Conservation (phyloP, 768 basidiomycete species). For the Coprinellus micaceus region DNA sequence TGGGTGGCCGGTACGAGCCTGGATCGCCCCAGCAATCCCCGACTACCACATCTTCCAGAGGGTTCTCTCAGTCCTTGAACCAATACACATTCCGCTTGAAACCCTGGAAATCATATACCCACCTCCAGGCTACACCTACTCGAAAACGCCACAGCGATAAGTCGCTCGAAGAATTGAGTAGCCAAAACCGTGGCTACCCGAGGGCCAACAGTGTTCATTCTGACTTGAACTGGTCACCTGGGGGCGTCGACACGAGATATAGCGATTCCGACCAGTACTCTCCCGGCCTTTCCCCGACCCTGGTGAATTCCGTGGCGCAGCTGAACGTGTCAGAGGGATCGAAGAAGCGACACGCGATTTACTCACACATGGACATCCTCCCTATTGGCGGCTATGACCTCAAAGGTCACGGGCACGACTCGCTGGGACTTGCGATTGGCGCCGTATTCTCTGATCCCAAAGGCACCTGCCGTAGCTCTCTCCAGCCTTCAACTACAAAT, state of each 20-base stretch:
- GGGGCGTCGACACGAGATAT: too few species aligned
- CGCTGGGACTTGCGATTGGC: neutral
- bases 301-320: neutral
- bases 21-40: neutral
- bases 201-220: too few species aligned
- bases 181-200: too few species aligned
- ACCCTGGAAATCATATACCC: constrained; percentile 5
- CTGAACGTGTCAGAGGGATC: neutral
- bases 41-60: neutral
- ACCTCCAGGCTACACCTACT: neutral
- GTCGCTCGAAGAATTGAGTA: too few species aligned
- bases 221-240: too few species aligned
- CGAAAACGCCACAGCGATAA: neutral
- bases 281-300: neutral
- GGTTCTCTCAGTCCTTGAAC: constrained; percentile 14
- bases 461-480: too few species aligned
- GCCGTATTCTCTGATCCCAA: too few species aligned
- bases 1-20: neutral
- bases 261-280: neutral
- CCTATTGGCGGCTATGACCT: constrained; percentile 14
- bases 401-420: neutral
- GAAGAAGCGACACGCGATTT: constrained; percentile 37
- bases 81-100: constrained; percentile 10
- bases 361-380: constrained; percentile 28
- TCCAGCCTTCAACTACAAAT: too few species aligned